A percentile compares a stretch with the other conserved stretches of the same genome.
Evolutionary conservation across 2,329 filamentous ascomycete species (phyloP).

Genomic region (Pezizomycotina sp.): DNA sequence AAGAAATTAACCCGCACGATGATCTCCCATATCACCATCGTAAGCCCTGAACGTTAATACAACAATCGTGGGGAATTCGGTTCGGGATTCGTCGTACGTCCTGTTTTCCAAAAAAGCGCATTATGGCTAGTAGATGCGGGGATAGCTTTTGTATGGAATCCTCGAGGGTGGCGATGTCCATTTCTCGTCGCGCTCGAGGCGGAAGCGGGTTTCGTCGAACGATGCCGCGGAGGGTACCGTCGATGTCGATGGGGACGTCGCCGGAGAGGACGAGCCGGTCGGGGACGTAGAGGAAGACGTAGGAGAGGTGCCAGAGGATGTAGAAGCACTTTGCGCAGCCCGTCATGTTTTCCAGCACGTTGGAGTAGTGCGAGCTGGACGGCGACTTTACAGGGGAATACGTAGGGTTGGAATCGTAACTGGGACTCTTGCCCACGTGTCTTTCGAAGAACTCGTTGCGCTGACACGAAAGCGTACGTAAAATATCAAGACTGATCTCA

Average conservation of each 20-base stretch:
- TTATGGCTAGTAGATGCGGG: slow-evolving; percentile 22
- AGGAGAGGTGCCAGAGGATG: slow-evolving; percentile 24
- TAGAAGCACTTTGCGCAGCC: slow-evolving; percentile 25
- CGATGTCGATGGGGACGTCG: slow-evolving; percentile 24
- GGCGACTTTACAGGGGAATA: slow-evolving; percentile 17
- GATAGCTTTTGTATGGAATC: slow-evolving; percentile 16
- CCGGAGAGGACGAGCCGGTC: slow-evolving; percentile 23
- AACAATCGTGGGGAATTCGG: slow-evolving; percentile 23
- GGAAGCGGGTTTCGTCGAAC: slow-evolving; percentile 19
- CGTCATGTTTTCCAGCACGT: slow-evolving; percentile 19
- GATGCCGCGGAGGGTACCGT: slow-evolving; percentile 22
- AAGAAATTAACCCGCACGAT: slow-evolving; percentile 22
- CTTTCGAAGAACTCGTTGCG: slow-evolving; percentile 19
- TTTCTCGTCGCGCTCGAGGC: slow-evolving; percentile 12
- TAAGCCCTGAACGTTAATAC: slow-evolving; percentile 24
- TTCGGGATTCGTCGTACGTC: slow-evolving; percentile 21
- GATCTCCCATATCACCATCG: slow-evolving; percentile 25
- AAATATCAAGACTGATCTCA: slow-evolving; percentile 16
- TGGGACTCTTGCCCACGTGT: slow-evolving; percentile 13
- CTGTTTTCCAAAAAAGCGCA: slow-evolving; percentile 21
- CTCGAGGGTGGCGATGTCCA: slow-evolving; percentile 12
- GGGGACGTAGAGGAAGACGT: slow-evolving; percentile 23
- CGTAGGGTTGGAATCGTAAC: slow-evolving; percentile 9
- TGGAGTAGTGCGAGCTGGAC: slow-evolving; percentile 7
- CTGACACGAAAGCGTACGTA: slow-evolving; percentile 15